Conservation (phyloP, 345 rosid genomes). For the Citropsis articulata region DNA sequence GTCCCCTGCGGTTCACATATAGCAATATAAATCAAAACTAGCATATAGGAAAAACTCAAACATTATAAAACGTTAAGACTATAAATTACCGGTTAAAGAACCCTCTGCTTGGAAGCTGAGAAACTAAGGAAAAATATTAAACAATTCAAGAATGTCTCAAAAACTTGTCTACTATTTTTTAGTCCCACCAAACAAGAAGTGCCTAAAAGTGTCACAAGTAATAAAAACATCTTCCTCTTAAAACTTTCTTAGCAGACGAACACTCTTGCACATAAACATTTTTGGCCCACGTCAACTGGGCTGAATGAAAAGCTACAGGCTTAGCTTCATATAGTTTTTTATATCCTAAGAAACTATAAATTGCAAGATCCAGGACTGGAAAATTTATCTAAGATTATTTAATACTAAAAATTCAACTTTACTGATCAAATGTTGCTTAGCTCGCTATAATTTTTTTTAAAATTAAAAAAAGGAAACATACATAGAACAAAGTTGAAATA, state of each 20-base stretch:
- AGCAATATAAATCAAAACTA: not conserved
- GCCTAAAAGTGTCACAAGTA: no score
- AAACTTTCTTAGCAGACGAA: not conserved
- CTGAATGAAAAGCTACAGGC: not conserved
- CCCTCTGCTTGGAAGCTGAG: not conserved
- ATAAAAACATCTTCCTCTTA: not conserved
- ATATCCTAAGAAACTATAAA: not conserved
- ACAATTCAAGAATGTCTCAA: no score
- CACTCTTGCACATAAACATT: not conserved
- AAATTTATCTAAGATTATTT: not conserved
- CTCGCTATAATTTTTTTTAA: not conserved
- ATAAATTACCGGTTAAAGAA: not conserved
- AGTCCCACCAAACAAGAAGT: not conserved
- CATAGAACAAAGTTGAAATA: not conserved
- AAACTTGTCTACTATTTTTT: not conserved
- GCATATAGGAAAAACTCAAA: not conserved
- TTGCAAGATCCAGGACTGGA: not conserved
- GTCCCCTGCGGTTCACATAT: slow-evolving; percentile 30
- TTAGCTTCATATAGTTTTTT: not conserved
- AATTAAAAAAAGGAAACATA: not conserved
- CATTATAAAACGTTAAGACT: not conserved
- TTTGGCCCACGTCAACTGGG: not conserved
- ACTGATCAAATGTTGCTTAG: not conserved
- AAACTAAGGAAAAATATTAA: not conserved
- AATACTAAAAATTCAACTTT: not conserved